phyloP scores from a whole-genome alignment of 2,329 filamentous ascomycete genomes.

The Penicillium sp. region DNA sequence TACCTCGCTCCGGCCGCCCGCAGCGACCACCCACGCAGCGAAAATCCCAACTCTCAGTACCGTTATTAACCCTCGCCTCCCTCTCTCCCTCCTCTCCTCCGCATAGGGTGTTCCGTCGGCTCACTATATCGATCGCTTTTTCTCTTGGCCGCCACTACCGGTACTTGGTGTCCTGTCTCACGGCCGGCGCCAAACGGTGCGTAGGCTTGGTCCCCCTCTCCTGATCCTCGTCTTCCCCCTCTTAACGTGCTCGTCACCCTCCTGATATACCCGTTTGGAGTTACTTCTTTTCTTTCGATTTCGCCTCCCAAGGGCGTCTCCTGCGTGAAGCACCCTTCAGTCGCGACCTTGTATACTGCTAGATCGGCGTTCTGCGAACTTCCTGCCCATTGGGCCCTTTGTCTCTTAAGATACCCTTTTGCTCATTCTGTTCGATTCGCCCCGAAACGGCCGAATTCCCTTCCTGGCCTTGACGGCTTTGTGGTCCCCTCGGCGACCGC shows the following conservation, averaged over 20 bases:
- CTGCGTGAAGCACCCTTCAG: constrained; percentile 11
- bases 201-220: constrained; percentile 43
- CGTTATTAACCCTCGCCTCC: constrained; percentile 24
- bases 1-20: constrained; percentile 16
- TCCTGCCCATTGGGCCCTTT: constrained; percentile 26
- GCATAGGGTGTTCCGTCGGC: constrained; percentile 30
- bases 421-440: constrained; percentile 27
- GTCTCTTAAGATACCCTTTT: constrained; percentile 38
- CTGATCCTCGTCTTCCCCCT: constrained; percentile 21
- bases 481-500: constrained; percentile 14
- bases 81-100: constrained; percentile 13
- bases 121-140: constrained; percentile 36
- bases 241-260: constrained; percentile 14
- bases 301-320: constrained; percentile 8
- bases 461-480: constrained; percentile 35
- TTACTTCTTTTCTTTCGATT: constrained; percentile 14
- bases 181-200: constrained; percentile 48
- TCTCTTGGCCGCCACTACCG: constrained; percentile 46
- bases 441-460: constrained; percentile 28
- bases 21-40: constrained; percentile 19
- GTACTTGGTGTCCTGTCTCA: constrained; percentile 48
- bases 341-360: constrained; percentile 13
- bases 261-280: constrained; percentile 18
- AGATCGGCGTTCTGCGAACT: constrained; percentile 24
- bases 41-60: constrained; percentile 23